phyloP scores from a whole-genome alignment of 768 basidiomycete genomes.

The Cystoderma amianthinum region DNA sequence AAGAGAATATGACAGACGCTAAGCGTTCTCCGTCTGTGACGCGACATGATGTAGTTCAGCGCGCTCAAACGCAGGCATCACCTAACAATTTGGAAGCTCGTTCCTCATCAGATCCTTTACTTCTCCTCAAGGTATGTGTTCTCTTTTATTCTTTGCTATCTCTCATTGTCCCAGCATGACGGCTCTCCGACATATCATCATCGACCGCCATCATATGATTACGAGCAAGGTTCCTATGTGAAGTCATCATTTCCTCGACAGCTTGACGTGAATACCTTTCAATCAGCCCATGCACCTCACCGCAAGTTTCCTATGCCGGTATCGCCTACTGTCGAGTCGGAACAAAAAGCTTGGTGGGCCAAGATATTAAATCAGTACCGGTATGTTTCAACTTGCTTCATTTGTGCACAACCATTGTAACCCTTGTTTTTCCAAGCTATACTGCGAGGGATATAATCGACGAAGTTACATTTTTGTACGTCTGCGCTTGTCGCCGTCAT shows the following conservation, averaged over 20 bases:
- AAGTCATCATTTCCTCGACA: constrained; percentile 30
- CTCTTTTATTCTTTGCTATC: constrained; percentile 3
- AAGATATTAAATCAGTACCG: constrained; percentile 26
- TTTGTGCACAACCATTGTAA: not conserved
- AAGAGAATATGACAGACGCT: constrained; percentile 28
- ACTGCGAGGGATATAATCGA: constrained; percentile 13
- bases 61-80: constrained; percentile 9
- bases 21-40: constrained; percentile 15
- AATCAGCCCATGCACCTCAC: constrained; percentile 20
- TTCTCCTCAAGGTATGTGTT: no score
- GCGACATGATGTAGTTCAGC: constrained; percentile 9
- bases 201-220: constrained; percentile 22
- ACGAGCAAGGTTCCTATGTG: constrained; percentile 28
- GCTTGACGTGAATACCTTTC: no score
- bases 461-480: constrained; percentile 22
- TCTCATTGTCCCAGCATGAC: not conserved
- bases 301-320: constrained; percentile 26
- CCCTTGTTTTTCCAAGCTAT: constrained; percentile 4
- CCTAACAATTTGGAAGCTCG: constrained; percentile 20
- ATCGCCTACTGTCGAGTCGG: constrained; percentile 23
- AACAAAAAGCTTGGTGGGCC: constrained; percentile 37
- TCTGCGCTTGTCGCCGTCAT: no score
- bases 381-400: constrained; percentile 18
- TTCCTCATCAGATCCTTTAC: no score
- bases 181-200: constrained; percentile 11